These are phyloP conservation scores for Diddensiella santjacobensis DNA, from an alignment of 805 yeast species.

Conservation along the genomic window DNA sequence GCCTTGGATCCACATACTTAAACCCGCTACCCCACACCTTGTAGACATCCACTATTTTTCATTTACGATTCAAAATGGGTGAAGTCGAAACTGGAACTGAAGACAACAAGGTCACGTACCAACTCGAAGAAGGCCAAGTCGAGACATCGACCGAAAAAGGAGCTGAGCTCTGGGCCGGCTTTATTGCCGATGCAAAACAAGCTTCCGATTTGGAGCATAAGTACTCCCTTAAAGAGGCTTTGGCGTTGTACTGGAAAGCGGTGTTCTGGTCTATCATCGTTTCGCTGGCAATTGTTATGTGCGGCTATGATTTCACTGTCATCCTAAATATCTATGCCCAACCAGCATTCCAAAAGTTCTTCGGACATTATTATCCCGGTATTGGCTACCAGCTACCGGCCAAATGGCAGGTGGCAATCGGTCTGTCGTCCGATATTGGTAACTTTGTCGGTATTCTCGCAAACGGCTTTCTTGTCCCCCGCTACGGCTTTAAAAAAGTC, in stretches of 20 bases:
- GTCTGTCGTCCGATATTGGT: conserved; percentile 30
- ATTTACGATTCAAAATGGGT: background rate
- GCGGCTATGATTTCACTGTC: conserved; percentile 46
- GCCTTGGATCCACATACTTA: background rate
- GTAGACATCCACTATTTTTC: too few species aligned
- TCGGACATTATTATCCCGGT: conserved; percentile 31
- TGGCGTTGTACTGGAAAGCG: conserved; percentile 42
- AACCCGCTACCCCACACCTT: background rate
- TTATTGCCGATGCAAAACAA: conserved; percentile 6
- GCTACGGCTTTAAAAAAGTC: conserved; percentile 44
- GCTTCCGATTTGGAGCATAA: conserved; percentile 17
- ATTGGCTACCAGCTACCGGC: conserved; percentile 8
- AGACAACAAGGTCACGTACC: background rate
- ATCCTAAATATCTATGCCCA: conserved; percentile 43
- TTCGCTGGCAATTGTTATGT: conserved; percentile 46
- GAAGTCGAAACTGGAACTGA: background rate
- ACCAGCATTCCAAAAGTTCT: conserved; percentile 41
- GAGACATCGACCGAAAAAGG: background rate
- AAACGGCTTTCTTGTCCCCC: conserved; percentile 46
- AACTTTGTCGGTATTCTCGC: conserved; percentile 42
- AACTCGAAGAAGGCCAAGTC: background rate
- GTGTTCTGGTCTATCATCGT: conserved; percentile 44
- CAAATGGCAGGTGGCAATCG: conserved; percentile 11
- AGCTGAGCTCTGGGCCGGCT: background rate
- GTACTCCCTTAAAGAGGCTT: conserved; percentile 16